Percentiles rank a stretch among this genome's conserved stretches.
Evolutionary conservation across 768 basidiomycete species (phyloP).

Genomic region (Asterophora parasitica): DNA sequence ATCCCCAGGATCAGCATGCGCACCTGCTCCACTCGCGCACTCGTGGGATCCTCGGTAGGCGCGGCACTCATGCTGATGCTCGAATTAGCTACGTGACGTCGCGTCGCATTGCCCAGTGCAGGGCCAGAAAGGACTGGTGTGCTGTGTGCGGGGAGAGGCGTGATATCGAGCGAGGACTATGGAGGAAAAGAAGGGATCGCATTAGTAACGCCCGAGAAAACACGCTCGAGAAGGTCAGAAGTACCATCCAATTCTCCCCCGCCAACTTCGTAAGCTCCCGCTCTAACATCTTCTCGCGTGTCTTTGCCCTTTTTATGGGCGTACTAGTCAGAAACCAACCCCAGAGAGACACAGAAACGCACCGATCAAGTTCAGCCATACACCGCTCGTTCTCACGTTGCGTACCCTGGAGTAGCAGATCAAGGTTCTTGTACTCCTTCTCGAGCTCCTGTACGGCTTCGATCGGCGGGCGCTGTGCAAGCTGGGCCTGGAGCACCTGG

Average conservation of each 20-base stretch:
- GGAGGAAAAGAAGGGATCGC: background rate
- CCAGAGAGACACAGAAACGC: slow-evolving; percentile 13
- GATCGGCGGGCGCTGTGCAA: slow-evolving; percentile 62
- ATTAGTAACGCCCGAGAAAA: slow-evolving; percentile 12
- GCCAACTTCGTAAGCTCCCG: slow-evolving; percentile 63
- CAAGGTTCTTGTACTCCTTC: slow-evolving; percentile 71
- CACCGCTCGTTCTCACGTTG: slow-evolving; percentile 83
- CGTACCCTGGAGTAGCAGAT: slow-evolving; percentile 72
- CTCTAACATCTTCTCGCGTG: slow-evolving; percentile 75
- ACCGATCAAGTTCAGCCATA: slow-evolving; percentile 79
- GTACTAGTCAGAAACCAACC: background rate
- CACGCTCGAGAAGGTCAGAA: slow-evolving; percentile 11
- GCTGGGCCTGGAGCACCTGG: slow-evolving; percentile 57
- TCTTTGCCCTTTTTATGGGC: slow-evolving; percentile 40
- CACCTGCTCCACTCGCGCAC: slow-evolving; percentile 16
- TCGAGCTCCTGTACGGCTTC: slow-evolving; percentile 62
- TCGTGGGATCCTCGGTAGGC: slow-evolving; percentile 1
- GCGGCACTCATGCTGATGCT: slow-evolving; percentile 1
- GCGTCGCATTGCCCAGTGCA: slow-evolving; percentile 25
- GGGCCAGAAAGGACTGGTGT: slow-evolving; percentile 26
- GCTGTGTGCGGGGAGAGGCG: slow-evolving; percentile 20
- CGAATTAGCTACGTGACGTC: slow-evolving; percentile 16
- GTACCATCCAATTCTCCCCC: slow-evolving; percentile 81
- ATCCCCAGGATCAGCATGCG: slow-evolving; percentile 19
- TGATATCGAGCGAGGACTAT: slow-evolving; percentile 31